phyloP scores from a whole-genome alignment of 2,329 filamentous ascomycete genomes.

The Botrytis deweyae region DNA sequence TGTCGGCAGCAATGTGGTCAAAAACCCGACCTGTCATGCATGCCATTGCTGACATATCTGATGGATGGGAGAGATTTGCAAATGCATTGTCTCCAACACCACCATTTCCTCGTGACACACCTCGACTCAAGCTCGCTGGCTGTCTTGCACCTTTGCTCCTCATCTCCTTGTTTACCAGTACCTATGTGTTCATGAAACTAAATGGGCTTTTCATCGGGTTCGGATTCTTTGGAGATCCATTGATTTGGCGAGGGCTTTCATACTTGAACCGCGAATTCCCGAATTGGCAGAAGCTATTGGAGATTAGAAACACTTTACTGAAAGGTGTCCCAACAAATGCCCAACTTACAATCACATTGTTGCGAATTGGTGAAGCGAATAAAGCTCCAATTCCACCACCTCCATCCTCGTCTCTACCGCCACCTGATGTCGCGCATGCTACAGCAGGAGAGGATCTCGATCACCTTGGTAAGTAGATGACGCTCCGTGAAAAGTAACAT shows the following conservation, averaged over 20 bases:
- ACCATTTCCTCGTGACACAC: constrained; percentile 56
- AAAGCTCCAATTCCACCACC: constrained; percentile 73
- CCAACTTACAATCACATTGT: constrained; percentile 75
- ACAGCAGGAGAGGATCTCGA: constrained; percentile 53
- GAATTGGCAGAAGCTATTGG: constrained; percentile 72
- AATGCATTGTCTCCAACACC: constrained; percentile 64
- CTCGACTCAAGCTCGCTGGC: constrained; percentile 54
- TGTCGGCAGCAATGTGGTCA: constrained; percentile 74
- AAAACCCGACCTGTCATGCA: constrained; percentile 75
- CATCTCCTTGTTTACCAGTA: constrained; percentile 52
- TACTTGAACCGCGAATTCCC: constrained; percentile 64
- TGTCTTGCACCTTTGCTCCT: constrained; percentile 54
- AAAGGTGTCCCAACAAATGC: constrained; percentile 84
- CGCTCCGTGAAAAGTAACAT: neutral
- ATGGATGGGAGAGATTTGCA: constrained; percentile 62
- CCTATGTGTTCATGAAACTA: constrained; percentile 64
- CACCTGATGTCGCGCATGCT: constrained; percentile 45
- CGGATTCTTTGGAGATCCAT: constrained; percentile 75
- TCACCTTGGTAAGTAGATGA: constrained; percentile 47
- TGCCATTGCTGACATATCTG: constrained; percentile 56
- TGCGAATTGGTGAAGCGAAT: constrained; percentile 79
- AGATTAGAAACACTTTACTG: constrained; percentile 72
- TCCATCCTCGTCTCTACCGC: constrained; percentile 44
- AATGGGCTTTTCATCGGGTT: constrained; percentile 68
- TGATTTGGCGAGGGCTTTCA: constrained; percentile 59